phyloP scores from a whole-genome alignment of 257 asterid species.

The Solanum bukasovii region DNA sequence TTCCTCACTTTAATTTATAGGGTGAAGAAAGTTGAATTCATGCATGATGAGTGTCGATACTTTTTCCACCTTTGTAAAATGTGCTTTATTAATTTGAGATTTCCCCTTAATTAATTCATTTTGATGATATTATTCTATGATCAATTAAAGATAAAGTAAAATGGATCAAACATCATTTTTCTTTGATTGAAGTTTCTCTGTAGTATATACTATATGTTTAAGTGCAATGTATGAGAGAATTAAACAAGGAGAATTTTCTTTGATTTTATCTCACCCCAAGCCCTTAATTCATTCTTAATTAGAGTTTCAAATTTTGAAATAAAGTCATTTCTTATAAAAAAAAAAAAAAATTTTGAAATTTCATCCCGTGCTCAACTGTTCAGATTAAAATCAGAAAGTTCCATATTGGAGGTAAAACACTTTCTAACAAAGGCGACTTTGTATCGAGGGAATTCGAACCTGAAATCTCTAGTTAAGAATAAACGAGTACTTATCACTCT shows the following conservation, averaged over 20 bases:
- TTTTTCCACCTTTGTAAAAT: background rate
- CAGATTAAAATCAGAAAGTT: too few relatives aligned
- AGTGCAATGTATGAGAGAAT: background rate
- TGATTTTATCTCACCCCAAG: background rate
- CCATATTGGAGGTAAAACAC: too few relatives aligned
- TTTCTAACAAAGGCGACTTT: too few relatives aligned
- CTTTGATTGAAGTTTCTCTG: background rate
- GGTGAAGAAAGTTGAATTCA: background rate
- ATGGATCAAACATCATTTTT: background rate
- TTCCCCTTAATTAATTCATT: background rate
- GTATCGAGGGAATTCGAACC: fast-evolving
- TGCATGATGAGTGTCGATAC: background rate
- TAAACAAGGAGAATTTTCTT: background rate
- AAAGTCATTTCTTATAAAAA: background rate
- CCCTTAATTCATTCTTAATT: background rate
- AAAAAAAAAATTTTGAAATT: too few relatives aligned
- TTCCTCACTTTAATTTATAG: background rate
- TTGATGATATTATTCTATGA: background rate
- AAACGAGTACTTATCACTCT: too few relatives aligned
- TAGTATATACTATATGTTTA: background rate
- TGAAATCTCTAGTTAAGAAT: too few relatives aligned
- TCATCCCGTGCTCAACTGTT: too few relatives aligned
- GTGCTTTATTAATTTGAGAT: background rate
- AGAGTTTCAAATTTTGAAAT: background rate
- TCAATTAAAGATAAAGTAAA: background rate